Percentiles rank a stretch among this genome's conserved stretches.
Evolutionary conservation across 2,329 filamentous ascomycete species (phyloP).

Genomic region (Madurella mycetomatis): DNA sequence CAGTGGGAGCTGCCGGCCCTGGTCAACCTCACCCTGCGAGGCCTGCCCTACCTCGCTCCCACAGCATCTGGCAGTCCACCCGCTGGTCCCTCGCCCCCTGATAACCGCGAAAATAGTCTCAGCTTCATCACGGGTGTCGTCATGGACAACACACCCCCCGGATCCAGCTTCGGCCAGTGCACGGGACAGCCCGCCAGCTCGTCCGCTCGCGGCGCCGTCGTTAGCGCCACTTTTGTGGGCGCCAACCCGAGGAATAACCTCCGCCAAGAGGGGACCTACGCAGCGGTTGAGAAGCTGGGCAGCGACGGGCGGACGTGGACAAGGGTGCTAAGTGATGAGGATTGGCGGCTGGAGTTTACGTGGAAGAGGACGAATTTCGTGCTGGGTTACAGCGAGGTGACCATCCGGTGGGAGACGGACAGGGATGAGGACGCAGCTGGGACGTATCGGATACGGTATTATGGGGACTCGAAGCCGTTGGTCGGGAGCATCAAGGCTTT

Average conservation of each 20-base stretch:
- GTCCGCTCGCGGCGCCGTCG: constrained; percentile 54
- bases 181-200: constrained; percentile 46
- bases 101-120: constrained; percentile 70
- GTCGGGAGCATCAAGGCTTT: constrained; percentile 62
- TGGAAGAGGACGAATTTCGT: constrained; percentile 71
- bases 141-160: constrained; percentile 61
- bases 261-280: constrained; percentile 70
- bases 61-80: constrained; percentile 37
- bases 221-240: constrained; percentile 69
- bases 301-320: constrained; percentile 49
- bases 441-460: constrained; percentile 76
- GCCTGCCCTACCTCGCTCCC: constrained; percentile 61
- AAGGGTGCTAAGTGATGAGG: constrained; percentile 65
- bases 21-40: constrained; percentile 70
- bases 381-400: constrained; percentile 70
- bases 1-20: constrained; percentile 81
- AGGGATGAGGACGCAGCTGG: constrained; percentile 40
- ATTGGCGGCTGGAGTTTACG: constrained; percentile 77
- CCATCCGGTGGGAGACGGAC: constrained; percentile 74
- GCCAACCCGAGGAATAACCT: constrained; percentile 88
- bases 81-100: constrained; percentile 57
- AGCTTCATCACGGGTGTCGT: constrained; percentile 77
- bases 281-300: constrained; percentile 63
- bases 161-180: constrained; percentile 66
- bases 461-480: constrained; percentile 69